A percentile compares a stretch with the other conserved stretches of the same genome.
Evolutionary conservation across 257 asterid genomes (phyloP).

Genomic region (Henckelia pumila): DNA sequence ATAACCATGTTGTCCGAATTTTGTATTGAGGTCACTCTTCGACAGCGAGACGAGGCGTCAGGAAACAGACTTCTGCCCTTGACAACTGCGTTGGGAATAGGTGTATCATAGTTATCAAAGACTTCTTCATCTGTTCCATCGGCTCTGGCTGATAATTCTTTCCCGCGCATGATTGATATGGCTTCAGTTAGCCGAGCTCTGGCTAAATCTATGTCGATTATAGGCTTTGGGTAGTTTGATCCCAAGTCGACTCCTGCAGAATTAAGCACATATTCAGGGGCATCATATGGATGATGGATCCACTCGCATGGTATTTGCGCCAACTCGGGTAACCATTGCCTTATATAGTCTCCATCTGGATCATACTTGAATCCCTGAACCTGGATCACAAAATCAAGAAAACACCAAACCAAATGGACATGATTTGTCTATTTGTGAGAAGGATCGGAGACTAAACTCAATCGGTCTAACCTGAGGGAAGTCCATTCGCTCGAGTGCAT

Average conservation of each 20-base stretch:
- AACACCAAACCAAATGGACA: neutral
- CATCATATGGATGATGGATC: conserved; percentile 98
- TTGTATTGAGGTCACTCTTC: conserved; percentile 71
- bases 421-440: too few species aligned
- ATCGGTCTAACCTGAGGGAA: conserved; percentile 70
- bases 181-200: conserved; percentile 69
- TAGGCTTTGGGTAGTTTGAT: conserved; percentile 73
- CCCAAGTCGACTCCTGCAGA: conserved; percentile 87
- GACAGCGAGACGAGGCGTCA: conserved; percentile 66
- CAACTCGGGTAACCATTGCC: conserved; percentile 92
- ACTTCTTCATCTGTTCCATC: conserved; percentile 56
- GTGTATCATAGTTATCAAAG: conserved; percentile 53
- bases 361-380: conserved; percentile 87
- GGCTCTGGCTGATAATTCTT: conserved; percentile 42
- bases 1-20: conserved; percentile 19
- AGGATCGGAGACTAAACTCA: neutral
- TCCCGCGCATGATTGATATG: conserved; percentile 54
- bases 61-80: conserved; percentile 43
- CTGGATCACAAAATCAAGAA: conserved; percentile 38
- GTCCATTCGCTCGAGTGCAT: conserved; percentile 87
- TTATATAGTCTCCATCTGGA: conserved; percentile 74
- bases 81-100: conserved; percentile 33
- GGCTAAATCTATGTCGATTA: conserved; percentile 68
- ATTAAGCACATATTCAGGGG: conserved; percentile 64
- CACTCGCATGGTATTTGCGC: conserved; percentile 84